phyloP scores from a whole-genome alignment of 2,329 filamentous ascomycete species.

The Arthroderma uncinatum region DNA sequence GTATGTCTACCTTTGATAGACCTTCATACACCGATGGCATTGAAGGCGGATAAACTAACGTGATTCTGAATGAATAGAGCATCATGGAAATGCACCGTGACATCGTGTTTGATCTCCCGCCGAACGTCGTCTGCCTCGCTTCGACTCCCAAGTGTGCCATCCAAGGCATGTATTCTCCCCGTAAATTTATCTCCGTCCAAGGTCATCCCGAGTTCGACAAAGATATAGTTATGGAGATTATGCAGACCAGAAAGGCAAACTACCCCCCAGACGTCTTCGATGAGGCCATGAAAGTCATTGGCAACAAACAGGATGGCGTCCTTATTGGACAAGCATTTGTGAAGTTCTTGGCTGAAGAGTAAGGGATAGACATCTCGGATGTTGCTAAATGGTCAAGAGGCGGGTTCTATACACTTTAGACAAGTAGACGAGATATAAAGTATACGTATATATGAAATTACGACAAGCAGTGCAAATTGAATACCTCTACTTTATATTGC shows the following conservation, averaged over 20 bases:
- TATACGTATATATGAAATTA: background rate
- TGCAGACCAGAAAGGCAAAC: conserved; percentile 58
- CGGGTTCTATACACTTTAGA: too few species aligned
- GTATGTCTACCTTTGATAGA: conserved; percentile 32
- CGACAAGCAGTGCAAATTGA: background rate
- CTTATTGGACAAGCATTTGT: conserved; percentile 62
- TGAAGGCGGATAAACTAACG: background rate
- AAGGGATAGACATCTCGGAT: too few species aligned
- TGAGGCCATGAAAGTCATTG: conserved; percentile 56
- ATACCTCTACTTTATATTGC: too few species aligned
- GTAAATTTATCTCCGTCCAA: conserved; percentile 63
- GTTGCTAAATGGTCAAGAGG: too few species aligned
- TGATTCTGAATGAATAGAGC: conserved; percentile 18
- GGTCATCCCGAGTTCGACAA: conserved; percentile 75
- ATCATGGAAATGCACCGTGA: conserved; percentile 83
- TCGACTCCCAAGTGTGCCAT: conserved; percentile 56
- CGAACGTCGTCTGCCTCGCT: conserved; percentile 52
- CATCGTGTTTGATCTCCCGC: conserved; percentile 54
- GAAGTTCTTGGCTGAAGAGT: conserved; percentile 56
- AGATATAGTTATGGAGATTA: conserved; percentile 58
- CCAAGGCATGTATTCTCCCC: conserved; percentile 66
- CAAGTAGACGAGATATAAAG: background rate
- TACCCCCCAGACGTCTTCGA: conserved; percentile 58
- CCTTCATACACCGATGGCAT: too few species aligned
- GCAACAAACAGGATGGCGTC: conserved; percentile 66